Percentiles rank a stretch among this genome's conserved stretches.
Conservation (phyloP, 345 rosid genomes). For the Hibiscus tridactylites region DNA sequence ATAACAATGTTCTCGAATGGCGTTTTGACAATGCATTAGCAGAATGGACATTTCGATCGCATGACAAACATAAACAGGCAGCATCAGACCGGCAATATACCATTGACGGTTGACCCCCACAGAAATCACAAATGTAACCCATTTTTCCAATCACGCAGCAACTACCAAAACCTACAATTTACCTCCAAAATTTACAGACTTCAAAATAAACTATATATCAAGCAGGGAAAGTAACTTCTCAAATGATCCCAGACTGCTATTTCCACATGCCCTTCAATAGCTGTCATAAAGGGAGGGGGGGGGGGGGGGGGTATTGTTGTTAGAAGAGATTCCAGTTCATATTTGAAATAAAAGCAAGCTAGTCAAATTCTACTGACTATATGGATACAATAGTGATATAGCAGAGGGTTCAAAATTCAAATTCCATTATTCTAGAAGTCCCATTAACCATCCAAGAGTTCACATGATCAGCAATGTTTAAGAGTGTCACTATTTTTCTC, state of each 20-base stretch:
- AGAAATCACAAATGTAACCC: constrained; percentile 93
- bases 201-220: constrained; percentile 14
- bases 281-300: neutral
- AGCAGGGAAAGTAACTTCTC: constrained; percentile 18
- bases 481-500: no score
- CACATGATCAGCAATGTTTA: no score
- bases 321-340: no score
- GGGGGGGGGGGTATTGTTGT: no score
- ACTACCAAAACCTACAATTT: constrained; percentile 12
- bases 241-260: neutral
- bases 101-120: constrained; percentile 83
- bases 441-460: no score
- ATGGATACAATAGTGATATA: no score
- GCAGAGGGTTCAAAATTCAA: no score
- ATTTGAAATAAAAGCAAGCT: no score
- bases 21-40: constrained; percentile 91
- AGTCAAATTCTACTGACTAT: no score
- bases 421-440: no score
- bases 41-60: constrained; percentile 89
- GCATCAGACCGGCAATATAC: constrained; percentile 94
- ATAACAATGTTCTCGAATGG: constrained; percentile 76
- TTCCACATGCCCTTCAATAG: constrained; percentile 12
- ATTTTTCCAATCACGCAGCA: constrained; percentile 24
- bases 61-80: constrained; percentile 88
- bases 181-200: constrained; percentile 4